A percentile compares a stretch with the other conserved stretches of the same genome.
Evolutionary conservation across 208 protist genomes (phyloP).

Genomic region (Acanthamoeba healyi): DNA sequence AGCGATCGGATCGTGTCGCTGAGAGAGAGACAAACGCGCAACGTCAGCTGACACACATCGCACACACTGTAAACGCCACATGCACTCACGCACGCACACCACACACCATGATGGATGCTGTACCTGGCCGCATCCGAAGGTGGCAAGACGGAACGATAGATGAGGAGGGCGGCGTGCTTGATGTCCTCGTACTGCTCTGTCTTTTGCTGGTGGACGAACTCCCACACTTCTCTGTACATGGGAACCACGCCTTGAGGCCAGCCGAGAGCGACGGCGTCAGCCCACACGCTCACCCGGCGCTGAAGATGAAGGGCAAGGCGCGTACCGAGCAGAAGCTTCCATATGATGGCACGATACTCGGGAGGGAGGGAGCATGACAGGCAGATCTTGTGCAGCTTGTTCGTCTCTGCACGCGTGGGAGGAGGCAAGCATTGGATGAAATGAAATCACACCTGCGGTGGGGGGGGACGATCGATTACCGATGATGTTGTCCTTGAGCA

Average conservation of each 20-base stretch:
- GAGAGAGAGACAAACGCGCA: neutral
- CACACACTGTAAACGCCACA: neutral
- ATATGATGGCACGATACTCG: constrained; percentile 27
- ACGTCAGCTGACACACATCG: neutral
- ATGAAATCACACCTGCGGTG: no score
- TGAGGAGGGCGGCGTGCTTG: constrained; percentile 33
- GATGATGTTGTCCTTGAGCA: constrained; percentile 57
- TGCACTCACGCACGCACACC: neutral
- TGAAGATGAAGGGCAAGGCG: neutral
- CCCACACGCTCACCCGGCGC: no score
- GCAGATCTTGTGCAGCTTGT: constrained; percentile 53
- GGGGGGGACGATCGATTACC: no score
- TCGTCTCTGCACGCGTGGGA: neutral
- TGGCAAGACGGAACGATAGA: constrained; percentile 28
- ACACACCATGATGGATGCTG: no score
- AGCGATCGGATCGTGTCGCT: neutral
- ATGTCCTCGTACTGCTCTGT: constrained; percentile 39
- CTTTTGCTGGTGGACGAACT: constrained; percentile 59
- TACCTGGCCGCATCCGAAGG: neutral
- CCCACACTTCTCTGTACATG: constrained; percentile 47
- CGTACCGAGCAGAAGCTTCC: constrained; percentile 60
- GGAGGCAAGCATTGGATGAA: neutral
- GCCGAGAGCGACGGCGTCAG: no score
- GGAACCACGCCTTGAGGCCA: constrained; percentile 47
- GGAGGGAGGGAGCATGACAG: neutral